A percentile compares a stretch with the other conserved stretches of the same genome.
Conservation (phyloP, 2,329 filamentous ascomycete genomes). For the Cercospora nicotianae region DNA sequence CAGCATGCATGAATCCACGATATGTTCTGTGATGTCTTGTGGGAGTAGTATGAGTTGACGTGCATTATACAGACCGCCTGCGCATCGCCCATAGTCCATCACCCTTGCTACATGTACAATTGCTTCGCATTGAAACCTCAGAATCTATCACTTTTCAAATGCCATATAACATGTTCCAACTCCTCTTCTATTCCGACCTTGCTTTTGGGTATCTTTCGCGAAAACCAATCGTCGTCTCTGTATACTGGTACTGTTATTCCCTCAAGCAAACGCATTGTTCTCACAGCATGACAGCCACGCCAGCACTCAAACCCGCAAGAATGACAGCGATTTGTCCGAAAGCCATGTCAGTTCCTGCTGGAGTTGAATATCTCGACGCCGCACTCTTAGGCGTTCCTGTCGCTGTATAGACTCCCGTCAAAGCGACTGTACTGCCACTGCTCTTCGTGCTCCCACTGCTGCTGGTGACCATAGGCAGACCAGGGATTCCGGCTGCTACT, state of each 20-base stretch:
- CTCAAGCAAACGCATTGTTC: neutral
- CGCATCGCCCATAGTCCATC: neutral
- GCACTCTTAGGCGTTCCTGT: constrained; percentile 39
- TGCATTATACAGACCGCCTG: neutral
- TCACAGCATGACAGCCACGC: constrained; percentile 5
- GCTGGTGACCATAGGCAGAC: constrained; percentile 32
- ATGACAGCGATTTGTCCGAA: neutral
- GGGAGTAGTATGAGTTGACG: neutral
- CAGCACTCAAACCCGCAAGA: neutral
- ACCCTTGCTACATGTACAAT: neutral
- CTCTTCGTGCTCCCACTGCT: constrained; percentile 15
- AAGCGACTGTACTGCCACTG: constrained; percentile 18
- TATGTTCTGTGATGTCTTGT: neutral
- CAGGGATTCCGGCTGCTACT: constrained; percentile 38
- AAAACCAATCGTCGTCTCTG: constrained; percentile 8
- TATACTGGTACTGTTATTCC: neutral
- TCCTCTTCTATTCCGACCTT: neutral
- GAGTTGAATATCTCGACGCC: constrained; percentile 9
- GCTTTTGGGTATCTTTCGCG: constrained; percentile 11
- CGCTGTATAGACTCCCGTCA: constrained; percentile 43
- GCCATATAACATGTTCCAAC: neutral
- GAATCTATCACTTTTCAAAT: neutral
- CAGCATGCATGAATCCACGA: neutral
- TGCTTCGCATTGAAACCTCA: neutral
- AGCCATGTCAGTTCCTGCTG: neutral